Evolutionary conservation across 352 stramenopile species (phyloP), one percentile per base, ranked within the genome.

Genomic region (Pythium sp.): DNA sequence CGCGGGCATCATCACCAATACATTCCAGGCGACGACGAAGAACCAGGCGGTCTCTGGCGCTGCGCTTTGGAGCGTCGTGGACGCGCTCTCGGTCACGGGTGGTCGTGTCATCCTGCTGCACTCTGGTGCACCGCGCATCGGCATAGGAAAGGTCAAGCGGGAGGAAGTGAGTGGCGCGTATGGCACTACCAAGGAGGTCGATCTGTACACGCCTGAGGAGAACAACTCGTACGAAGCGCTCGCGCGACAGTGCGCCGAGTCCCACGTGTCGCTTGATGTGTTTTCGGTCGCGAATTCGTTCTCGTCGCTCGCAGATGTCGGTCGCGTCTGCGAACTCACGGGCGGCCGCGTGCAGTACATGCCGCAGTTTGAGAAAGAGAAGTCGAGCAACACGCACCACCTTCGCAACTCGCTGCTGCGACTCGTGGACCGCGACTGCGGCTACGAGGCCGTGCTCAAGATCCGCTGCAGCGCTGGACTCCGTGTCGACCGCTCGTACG

Each of bases 391-490:
- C 71, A 81, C 76, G 47, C 86, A 92, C 69, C 87, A 95, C 72
- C 73, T 97, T 61, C 76, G 69, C n/a, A 88, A 79, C 56, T 81
- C 85, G 71, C 64, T 96, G 26, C 84, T 90, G 70, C 80, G 84
- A 11, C 79, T 93, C 60, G 79, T 91, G 34, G 77, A 89, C 67
- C 85, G 82, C 32, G 86, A 94, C 60, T 88, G 78, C 49, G 89
- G 86, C 46, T 93, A 95, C 63, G 90, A 97, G 43, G 87, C 87
- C 34, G 90, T 97, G 58, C 77, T 97, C 41, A 97, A 97, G 86
- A 76, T 98, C 41, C 89, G 92, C 41, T 89, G 80, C 46, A 96
- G 85, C 49, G 75, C 82, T 22, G 92, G 92, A 3, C 68, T 97
- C 30, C 85, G 87, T 43, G 88, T 97, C 61, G 88, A 94, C 12